Base-by-base conservation (phyloP, 352 stramenopile genomes). In the Pythium aristosporum region DNA sequence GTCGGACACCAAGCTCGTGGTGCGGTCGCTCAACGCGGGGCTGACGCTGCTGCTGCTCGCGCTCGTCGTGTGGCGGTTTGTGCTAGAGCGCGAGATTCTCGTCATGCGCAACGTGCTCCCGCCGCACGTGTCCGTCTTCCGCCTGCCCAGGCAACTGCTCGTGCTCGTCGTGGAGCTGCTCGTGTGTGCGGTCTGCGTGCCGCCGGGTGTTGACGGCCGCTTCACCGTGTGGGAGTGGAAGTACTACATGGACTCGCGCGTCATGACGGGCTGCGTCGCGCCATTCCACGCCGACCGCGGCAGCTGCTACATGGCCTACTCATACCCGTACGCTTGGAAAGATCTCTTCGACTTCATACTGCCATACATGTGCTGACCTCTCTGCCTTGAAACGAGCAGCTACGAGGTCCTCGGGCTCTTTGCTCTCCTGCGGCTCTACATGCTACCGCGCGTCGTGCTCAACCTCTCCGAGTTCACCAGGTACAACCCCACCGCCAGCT, bases 401-500 rank as follows among this genome's bases (percentile, higher is more conserved):
- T 82, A 84, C 59, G 80, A 93, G 62, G 69, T 88, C 12, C 56
- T 93, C 18, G 82, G 82, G 0, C 74, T 93, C 57, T 62, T 93
- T 23, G 79, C 77, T 15, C 32, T 93, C 42, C 68, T 90, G 12
- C 77, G 84, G 4, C 58, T 93, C n/a, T 93, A 91, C 54, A 91
- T 90, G 84, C 59, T 90, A 3, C 84, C 82, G 32, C 79, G 84
- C 28, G 63, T 91, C 13, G 79, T 93, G 51, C 80, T 85, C 58
- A 93, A 91, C 30, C 50, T 90, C 43, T 93, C 84, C 11, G 79
- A 87, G 54, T 90, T 91, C 56, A 77, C 79, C 52, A 90, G 78
- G 84, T 92, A 75, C 21, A 47, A 52, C 9, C 10, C 5, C 23
- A 1, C 13, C 20, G 12, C 46, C n/a, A n/a, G 7, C 37, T 57